These are phyloP conservation scores for Pterocarpus santalinus DNA, from an alignment of 306 rosid genomes.

Conservation along the genomic window DNA sequence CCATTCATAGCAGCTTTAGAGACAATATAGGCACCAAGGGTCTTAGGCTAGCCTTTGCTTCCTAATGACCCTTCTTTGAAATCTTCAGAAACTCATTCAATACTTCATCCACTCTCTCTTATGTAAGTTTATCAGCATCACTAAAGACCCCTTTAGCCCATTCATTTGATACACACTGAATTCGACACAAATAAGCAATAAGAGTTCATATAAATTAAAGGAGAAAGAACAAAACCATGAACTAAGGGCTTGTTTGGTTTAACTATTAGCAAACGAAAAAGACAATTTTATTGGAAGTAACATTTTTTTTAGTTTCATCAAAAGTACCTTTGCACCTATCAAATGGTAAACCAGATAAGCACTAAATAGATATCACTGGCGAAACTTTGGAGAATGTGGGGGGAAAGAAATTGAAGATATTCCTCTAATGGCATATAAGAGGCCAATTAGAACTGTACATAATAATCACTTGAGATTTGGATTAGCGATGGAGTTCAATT, in stretches of 20 bases:
- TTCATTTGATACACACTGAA: conserved; percentile 45
- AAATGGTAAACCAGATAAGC: too few relatives aligned
- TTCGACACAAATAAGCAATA: conserved; percentile 12
- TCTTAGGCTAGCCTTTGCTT: conserved; percentile 48
- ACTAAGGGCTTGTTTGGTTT: too few relatives aligned
- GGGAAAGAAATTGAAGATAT: not conserved
- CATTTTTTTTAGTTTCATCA: too few relatives aligned
- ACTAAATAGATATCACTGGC: not conserved
- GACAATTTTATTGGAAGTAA: too few relatives aligned
- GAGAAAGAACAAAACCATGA: not conserved
- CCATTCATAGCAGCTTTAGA: conserved; percentile 58
- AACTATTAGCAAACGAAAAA: too few relatives aligned
- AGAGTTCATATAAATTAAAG: not conserved
- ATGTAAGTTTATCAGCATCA: conserved; percentile 48
- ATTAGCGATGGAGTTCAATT: not conserved
- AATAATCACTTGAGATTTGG: too few relatives aligned
- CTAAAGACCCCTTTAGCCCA: conserved; percentile 52
- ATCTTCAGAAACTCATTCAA: conserved; percentile 49
- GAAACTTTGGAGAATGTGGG: not conserved
- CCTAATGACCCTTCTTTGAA: conserved; percentile 45
- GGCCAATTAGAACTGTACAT: too few relatives aligned
- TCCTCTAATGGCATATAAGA: too few relatives aligned
- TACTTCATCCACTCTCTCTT: conserved; percentile 52
- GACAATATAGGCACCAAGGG: conserved; percentile 23
- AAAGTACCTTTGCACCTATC: too few relatives aligned